Conservation (phyloP, 192 early-diverging fungal species). For the Lobulomyces angularis region DNA sequence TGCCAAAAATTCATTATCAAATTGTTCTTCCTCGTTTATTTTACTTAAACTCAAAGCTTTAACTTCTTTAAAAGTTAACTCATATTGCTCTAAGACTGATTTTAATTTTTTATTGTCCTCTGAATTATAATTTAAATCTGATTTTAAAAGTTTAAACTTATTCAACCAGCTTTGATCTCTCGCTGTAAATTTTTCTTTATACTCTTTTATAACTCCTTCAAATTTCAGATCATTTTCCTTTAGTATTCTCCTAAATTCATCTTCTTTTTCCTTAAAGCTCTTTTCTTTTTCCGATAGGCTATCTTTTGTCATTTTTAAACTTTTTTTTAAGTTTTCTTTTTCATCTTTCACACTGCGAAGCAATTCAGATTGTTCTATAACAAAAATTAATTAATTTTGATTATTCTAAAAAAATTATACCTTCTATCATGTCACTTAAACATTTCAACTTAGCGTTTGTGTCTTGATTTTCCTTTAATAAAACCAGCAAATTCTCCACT, state of each 20-base stretch:
- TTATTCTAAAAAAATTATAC: too few relatives aligned
- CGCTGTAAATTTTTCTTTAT: slow-evolving; percentile 2
- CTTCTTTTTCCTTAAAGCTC: too few relatives aligned
- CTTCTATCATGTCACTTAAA: slow-evolving; percentile 12
- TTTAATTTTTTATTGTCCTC: slow-evolving; percentile 5
- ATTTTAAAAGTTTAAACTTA: slow-evolving; percentile 12
- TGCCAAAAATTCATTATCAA: slow-evolving; percentile 9
- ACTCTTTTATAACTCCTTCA: too few relatives aligned
- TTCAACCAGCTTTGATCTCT: slow-evolving; percentile 10
- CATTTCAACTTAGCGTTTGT: slow-evolving; percentile 8
- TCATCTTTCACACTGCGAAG: slow-evolving; percentile 3
- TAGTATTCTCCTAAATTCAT: too few relatives aligned
- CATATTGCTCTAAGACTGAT: slow-evolving; percentile 8
- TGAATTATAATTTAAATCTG: slow-evolving; percentile 1
- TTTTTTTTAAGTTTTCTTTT: slow-evolving; percentile 3
- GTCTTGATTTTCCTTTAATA: slow-evolving; percentile 13
- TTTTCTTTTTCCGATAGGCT: too few relatives aligned
- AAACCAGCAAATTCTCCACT: slow-evolving; percentile 6
- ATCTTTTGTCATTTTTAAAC: too few relatives aligned
- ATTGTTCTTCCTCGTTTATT: slow-evolving; percentile 4
- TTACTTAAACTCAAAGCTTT: not conserved
- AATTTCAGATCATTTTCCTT: too few relatives aligned
- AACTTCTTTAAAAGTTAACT: slow-evolving; percentile 7
- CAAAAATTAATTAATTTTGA: not conserved
- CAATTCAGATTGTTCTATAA: slow-evolving; percentile 9